Evolutionary conservation across 1,284 basidiomycete genomes (phyloP), one percentile per base, ranked within the genome.

Genomic region (Dichomitus squalens): DNA sequence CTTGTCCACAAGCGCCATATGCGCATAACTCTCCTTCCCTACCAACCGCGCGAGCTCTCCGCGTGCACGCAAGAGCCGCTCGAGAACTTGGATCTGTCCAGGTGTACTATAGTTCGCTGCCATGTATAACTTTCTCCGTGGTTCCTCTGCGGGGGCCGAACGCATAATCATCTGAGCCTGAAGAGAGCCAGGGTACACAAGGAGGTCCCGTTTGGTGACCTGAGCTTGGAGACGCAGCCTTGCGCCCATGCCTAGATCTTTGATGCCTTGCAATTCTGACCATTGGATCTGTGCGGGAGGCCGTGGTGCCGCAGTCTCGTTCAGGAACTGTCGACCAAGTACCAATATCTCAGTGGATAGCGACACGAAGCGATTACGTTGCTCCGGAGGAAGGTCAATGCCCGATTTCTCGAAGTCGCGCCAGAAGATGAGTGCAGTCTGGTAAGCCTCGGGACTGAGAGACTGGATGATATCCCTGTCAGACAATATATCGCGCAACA

Each of bases 321-420:
- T 84, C 53, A 96, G 79, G 69, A 98, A 98, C 54, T 88, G 82
- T 12, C 96, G 85, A 6, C 95, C 95, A 7, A 98, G 86, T 0
- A 88, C 80, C n/a, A 97, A 79, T 57, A 98, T 93, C 49, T 93
- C 89, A 33, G 96, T 93, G n/a, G 93, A 96, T 11, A 98, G 79
- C 3, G 88, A 82, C 12, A 99, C 95, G 64, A 98, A 98, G 50
- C 84, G 85, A 39, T 86, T 80, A 25, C 96, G 84, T 64, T 93
- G 81, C 2, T 79, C 78, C 0, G 89, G 85, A 7, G 95, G 90
- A 4, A 98, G 82, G 70, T 96, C 85, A 64, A 99, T 97, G 0
- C 95, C 96, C 7, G 95, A 97, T 73, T 96, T 96, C 71, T 98
- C 94, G 75, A 99, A 99, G 78, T 99, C 97, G 49, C 91, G 85